Base-by-base conservation (phyloP, 768 basidiomycete genomes). In the Trametes sanguinea region DNA sequence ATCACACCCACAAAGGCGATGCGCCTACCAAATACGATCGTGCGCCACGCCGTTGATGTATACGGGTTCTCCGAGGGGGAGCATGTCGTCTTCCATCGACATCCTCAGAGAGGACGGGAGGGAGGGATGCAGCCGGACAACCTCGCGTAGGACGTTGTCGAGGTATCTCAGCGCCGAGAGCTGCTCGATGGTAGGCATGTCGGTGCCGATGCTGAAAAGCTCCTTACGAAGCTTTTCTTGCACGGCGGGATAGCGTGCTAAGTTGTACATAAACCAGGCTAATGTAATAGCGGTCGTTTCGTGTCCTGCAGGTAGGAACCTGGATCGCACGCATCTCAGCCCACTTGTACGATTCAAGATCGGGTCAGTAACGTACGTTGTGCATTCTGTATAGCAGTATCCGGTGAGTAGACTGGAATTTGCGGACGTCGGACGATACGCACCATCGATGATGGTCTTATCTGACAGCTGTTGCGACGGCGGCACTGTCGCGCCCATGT, bases 101-200 rank as follows among this genome's bases (percentile, higher is more conserved):
- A 81, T 77, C 2, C 88, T 76, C 73, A 83, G 80, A 0, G 79
- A 80, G 8, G 65, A 66, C 0, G 79, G 73, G 2, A 87, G 79
- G 0, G 85, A 83, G 0, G 85, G 58, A 62, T 88, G 77, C 0
- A 85, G 45, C 1, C 88, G 80, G 56, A 88, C 69, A 0, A 79
- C 82, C 71, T 89, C 88, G 6, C 82, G 79, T 2, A 86, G 76
- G 5, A 88, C 81, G 27, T 76, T 77, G 61, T 90, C 90, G 14
- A 92, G 82, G 67, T 88, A 89, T 0, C 85, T 81, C 3, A 93
- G 75, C 0, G 80, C 74, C 59, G 83, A 80, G 2, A 92, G 78
- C 33, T 85, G 79, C 46, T 91, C 89, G 84, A 90, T 88, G 2
- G 80, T 79, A 2, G 88, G 88, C 0, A 27, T 7, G 10, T 60